Evolutionary conservation across 2,329 filamentous ascomycete genomes (phyloP), one percentile per base, ranked within the genome.

Genomic region (Plenodomus biglobosus): DNA sequence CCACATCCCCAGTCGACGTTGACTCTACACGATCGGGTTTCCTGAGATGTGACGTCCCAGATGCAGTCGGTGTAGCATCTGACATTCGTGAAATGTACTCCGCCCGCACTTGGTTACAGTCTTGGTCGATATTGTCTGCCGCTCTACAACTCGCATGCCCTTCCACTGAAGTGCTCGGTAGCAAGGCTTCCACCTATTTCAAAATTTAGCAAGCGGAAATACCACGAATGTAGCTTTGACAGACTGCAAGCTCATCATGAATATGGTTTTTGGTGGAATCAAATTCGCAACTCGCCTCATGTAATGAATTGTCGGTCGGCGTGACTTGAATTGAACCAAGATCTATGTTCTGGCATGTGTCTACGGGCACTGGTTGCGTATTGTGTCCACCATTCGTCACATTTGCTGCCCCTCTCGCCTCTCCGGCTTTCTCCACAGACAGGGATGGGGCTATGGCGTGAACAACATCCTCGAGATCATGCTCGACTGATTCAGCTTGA

Each of bases 181-280:
- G 8, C 7, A 15, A 32, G 3, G 27, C 6, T 10, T 32, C 15
- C 27, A 32, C 11, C 27, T 32, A 15, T 6, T 8, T 32, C 8
- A 10, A 7, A 11, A 15, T 32, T 32, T 11, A 32, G 27, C 15
- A 32, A 32, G 13, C 15, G 27, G 15, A 15, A 15, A 32, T 15
- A 10, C 15, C 7, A 32, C 27, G 11, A 32, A 32, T 32, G 27
- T 32, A 32, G 27, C 40, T 38, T 44, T 20, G 42, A 56, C 53
- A 51, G 40, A 53, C 53, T 51, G 41, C 39, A 44, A 21, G 24
- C 18, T 47, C 27, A 3, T 3, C 11, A 11, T 32, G 27, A 32
- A 32, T 3, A 32, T 11, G 3, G 27, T 32, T 32, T 3, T 10
- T 32, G 13, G 27, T 32, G 8, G 7, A 11, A 11, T 15, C 27